These are phyloP conservation scores for Thraustochytrium striatum DNA, from an alignment of 352 stramenopile genomes.

Conservation along the genomic window DNA sequence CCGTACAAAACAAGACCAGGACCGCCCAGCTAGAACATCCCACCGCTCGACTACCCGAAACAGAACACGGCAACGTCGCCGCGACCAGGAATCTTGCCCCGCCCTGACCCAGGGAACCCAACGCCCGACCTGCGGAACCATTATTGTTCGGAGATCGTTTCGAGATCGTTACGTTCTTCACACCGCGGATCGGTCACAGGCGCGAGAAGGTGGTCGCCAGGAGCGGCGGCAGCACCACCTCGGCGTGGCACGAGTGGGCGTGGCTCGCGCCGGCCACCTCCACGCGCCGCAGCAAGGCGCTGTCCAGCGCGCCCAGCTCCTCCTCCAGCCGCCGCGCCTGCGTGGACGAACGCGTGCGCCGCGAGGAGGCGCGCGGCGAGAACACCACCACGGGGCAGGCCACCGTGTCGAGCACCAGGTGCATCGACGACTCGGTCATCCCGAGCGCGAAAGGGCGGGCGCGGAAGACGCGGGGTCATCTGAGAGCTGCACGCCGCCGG, in stretches of 20 bases:
- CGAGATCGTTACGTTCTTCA: no score
- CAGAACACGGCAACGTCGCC: no score
- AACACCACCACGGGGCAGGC: neutral
- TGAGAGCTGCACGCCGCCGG: neutral
- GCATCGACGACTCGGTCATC: neutral
- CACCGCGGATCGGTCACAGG: no score
- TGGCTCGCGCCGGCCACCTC: constrained; percentile 2
- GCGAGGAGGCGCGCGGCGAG: neutral
- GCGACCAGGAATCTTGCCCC: no score
- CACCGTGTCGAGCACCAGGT: neutral
- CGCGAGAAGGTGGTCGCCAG: no score
- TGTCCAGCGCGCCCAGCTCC: neutral
- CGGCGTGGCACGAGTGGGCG: constrained; percentile 34
- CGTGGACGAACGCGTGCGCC: neutral
- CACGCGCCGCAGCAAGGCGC: neutral
- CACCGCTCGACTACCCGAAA: no score
- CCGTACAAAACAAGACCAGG: no score
- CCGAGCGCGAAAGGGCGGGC: constrained; percentile 2
- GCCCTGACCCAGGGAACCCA: no score
- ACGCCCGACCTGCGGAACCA: no score
- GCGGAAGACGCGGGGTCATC: constrained; percentile 16
- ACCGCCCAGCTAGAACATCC: no score
- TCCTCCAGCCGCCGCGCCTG: neutral
- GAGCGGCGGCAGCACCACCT: constrained; percentile 16
- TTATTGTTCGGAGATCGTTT: no score